A percentile compares a stretch with the other conserved stretches of the same genome.
These are phyloP conservation scores for Calycina herbarum DNA, from an alignment of 2,329 filamentous ascomycete species.

Conservation along the genomic window DNA sequence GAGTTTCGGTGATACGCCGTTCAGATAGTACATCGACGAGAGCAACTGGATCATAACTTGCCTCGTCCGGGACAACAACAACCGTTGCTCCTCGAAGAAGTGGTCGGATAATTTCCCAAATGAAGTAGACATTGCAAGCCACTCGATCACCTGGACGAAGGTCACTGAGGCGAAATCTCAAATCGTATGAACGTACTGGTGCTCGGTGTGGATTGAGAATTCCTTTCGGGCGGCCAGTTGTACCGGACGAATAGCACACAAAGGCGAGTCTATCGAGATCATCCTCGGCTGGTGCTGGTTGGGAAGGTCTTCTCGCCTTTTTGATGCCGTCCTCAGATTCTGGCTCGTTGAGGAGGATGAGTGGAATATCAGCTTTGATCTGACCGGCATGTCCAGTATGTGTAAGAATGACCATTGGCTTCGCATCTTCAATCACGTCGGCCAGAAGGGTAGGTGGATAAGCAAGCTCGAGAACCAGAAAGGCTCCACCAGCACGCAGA, in stretches of 20 bases:
- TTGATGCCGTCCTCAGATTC: constrained; percentile 29
- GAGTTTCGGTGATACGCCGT: constrained; percentile 71
- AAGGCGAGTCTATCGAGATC: constrained; percentile 75
- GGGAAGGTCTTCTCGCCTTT: constrained; percentile 39
- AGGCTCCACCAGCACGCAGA: constrained; percentile 77
- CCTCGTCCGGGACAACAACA: constrained; percentile 71
- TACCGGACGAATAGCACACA: constrained; percentile 85
- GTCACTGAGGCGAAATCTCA: constrained; percentile 70
- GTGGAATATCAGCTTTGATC: constrained; percentile 61
- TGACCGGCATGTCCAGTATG: constrained; percentile 63
- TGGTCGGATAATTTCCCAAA: constrained; percentile 81
- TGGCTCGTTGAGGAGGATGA: constrained; percentile 63
- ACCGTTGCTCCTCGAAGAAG: constrained; percentile 75
- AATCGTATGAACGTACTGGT: constrained; percentile 70
- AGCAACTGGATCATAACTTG: constrained; percentile 73
- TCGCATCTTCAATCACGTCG: constrained; percentile 75
- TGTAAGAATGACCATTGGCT: constrained; percentile 70
- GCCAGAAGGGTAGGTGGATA: constrained; percentile 73
- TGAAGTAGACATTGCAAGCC: constrained; percentile 86
- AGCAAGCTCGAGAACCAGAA: constrained; percentile 76
- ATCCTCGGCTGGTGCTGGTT: constrained; percentile 58
- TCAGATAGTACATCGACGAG: constrained; percentile 69
- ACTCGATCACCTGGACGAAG: constrained; percentile 71
- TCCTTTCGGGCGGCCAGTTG: constrained; percentile 79
- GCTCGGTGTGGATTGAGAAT: constrained; percentile 79